Evolutionary conservation across 1,284 basidiomycete genomes (phyloP).

Genomic region (Mycosarcoma mackinlayi): DNA sequence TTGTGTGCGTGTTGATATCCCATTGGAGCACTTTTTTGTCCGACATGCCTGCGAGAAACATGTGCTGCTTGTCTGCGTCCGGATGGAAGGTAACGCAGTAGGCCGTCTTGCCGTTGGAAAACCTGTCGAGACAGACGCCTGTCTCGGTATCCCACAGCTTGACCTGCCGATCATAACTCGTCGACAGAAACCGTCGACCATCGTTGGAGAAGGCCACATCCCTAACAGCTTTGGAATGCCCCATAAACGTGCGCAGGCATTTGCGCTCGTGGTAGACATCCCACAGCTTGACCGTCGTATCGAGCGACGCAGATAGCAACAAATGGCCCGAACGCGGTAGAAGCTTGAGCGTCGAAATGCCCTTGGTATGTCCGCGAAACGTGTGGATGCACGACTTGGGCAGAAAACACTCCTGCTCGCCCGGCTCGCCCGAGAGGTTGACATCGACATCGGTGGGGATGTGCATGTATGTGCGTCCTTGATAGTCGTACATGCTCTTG

Average conservation of each 20-base stretch:
- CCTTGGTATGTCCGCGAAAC: conserved; percentile 97
- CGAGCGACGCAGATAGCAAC: conserved; percentile 93
- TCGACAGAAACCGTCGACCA: conserved; percentile 88
- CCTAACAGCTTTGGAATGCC: conserved; percentile 95
- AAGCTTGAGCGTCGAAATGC: conserved; percentile 88
- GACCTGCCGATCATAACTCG: conserved; percentile 94
- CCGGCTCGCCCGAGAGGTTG: conserved; percentile 80
- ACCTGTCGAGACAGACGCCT: conserved; percentile 91
- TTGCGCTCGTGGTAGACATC: conserved; percentile 97
- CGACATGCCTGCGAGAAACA: conserved; percentile 97
- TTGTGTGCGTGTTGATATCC: conserved; percentile 90
- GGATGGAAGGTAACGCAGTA: conserved; percentile 96
- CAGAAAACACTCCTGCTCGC: conserved; percentile 89
- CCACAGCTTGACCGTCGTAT: conserved; percentile 99
- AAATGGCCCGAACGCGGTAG: conserved; percentile 94
- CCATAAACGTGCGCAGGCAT: conserved; percentile 95
- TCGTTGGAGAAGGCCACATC: conserved; percentile 95
- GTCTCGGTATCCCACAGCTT: conserved; percentile 99
- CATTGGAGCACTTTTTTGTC: conserved; percentile 99
- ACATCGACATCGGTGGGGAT: conserved; percentile 77
- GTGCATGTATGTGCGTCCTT: conserved; percentile 97
- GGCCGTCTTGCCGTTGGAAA: conserved; percentile 95
- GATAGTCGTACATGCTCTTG: conserved; percentile 95
- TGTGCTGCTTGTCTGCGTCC: conserved; percentile 92
- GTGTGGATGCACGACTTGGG: conserved; percentile 96